A percentile compares a stretch with the other conserved stretches of the same genome.
phyloP scores from a whole-genome alignment of 2,329 filamentous ascomycete species.

The Hypomyces perniciosus region DNA sequence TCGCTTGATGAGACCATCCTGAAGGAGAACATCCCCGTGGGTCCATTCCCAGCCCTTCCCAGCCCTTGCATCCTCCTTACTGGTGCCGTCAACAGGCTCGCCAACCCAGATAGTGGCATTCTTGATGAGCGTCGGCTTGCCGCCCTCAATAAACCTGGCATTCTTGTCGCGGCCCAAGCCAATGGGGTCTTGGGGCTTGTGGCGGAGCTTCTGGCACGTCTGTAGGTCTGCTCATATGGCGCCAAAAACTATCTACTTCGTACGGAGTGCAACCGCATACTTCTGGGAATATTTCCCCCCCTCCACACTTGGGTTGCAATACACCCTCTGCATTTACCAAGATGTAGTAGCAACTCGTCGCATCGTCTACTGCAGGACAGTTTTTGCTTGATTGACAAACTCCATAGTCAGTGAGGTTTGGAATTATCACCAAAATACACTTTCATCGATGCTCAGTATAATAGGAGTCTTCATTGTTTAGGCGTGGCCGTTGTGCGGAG shows the following conservation, averaged over 20 bases:
- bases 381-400: too few relatives aligned
- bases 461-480: too few relatives aligned
- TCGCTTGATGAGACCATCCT: constrained; percentile 54
- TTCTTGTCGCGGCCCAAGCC: constrained; percentile 53
- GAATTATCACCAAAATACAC: too few relatives aligned
- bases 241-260: neutral
- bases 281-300: too few relatives aligned
- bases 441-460: too few relatives aligned
- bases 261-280: neutral
- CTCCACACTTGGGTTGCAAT: too few relatives aligned
- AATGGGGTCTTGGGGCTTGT: constrained; percentile 49
- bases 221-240: too few relatives aligned
- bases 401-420: too few relatives aligned
- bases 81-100: constrained; percentile 47
- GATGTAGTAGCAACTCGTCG: too few relatives aligned
- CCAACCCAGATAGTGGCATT: constrained; percentile 64
- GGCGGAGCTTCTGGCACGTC: constrained; percentile 49
- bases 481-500: too few relatives aligned
- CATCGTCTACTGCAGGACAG: too few relatives aligned
- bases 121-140: constrained; percentile 55
- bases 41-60: constrained; percentile 58
- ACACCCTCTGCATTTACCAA: too few relatives aligned
- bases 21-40: constrained; percentile 53
- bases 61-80: constrained; percentile 45
- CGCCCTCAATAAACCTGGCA: constrained; percentile 53